Evolutionary conservation across 192 early-diverging fungal species (phyloP).

Genomic region (Geranomyces variabilis): DNA sequence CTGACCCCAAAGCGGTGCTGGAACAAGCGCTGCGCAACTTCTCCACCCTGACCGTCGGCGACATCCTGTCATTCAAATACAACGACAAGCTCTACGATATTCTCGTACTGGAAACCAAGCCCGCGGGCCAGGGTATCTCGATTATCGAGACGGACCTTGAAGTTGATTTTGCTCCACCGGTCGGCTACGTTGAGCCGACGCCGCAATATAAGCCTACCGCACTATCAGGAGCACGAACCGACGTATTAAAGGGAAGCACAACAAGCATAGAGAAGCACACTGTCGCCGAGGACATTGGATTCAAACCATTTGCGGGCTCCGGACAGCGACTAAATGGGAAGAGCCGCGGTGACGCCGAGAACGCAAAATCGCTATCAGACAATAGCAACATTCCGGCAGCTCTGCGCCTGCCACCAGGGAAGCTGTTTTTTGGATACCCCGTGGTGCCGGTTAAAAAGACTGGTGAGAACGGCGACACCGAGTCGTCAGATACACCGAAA

Average conservation of each 20-base stretch:
- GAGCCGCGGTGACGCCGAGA: neutral
- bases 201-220: slow-evolving; percentile 20
- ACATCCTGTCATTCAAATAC: slow-evolving; percentile 91
- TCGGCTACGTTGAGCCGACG: slow-evolving; percentile 93
- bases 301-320: slow-evolving; percentile 54
- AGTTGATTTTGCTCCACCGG: slow-evolving; percentile 93
- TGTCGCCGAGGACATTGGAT: slow-evolving; percentile 38
- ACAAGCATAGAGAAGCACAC: slow-evolving; percentile 51
- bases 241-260: slow-evolving; percentile 22
- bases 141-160: slow-evolving; percentile 98
- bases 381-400: slow-evolving; percentile 57
- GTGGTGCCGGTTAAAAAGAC: slow-evolving; percentile 58
- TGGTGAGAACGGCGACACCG: neutral
- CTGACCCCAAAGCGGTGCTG: slow-evolving; percentile 94
- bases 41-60: slow-evolving; percentile 87
- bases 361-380: neutral
- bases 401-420: slow-evolving; percentile 80
- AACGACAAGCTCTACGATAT: slow-evolving; percentile 87
- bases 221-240: neutral
- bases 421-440: slow-evolving; percentile 88
- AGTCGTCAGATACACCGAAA: slow-evolving; percentile 41
- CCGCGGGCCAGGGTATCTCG: slow-evolving; percentile 78
- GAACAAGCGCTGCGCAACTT: slow-evolving; percentile 93
- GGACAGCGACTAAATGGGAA: slow-evolving; percentile 56
- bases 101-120: slow-evolving; percentile 86